These are phyloP conservation scores for Talaromyces sp. DNA, from an alignment of 2,329 filamentous ascomycete genomes.

Conservation along the genomic window DNA sequence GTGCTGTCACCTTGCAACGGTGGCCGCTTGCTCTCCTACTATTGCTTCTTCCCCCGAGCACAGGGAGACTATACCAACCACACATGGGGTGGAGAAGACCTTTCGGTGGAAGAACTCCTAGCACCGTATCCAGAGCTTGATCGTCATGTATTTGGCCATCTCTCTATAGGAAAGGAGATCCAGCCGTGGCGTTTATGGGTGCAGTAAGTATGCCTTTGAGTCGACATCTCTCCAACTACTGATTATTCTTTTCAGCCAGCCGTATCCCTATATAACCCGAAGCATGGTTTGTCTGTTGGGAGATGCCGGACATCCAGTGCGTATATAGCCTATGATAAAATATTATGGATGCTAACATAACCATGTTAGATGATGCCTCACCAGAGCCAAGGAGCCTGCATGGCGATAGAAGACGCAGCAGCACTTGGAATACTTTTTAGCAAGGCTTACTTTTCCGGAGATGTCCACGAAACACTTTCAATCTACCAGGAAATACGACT, in stretches of 20 bases:
- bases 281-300: constrained; percentile 55
- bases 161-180: not conserved
- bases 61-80: constrained; percentile 59
- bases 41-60: constrained; percentile 63
- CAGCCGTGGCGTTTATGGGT: constrained; percentile 55
- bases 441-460: constrained; percentile 43
- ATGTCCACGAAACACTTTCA: constrained; percentile 45
- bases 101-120: constrained; percentile 54
- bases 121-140: constrained; percentile 59
- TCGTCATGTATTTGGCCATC: constrained; percentile 51
- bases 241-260: constrained; percentile 45
- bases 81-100: constrained; percentile 54
- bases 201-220: not conserved
- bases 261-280: constrained; percentile 2
- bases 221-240: not conserved
- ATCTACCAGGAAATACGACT: constrained; percentile 53
- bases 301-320: constrained; percentile 59
- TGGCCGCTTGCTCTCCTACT: constrained; percentile 62
- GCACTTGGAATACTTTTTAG: constrained; percentile 60
- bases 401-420: constrained; percentile 64
- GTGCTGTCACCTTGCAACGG: constrained; percentile 66
- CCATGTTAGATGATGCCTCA: constrained; percentile 56
- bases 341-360: constrained; percentile 5
- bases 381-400: constrained; percentile 65
- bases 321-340: constrained; percentile 9